Evolutionary conservation across 176 grass and related monocot species (phyloP), one percentile per base, ranked within the genome.

Genomic region (Avena atlantica): DNA sequence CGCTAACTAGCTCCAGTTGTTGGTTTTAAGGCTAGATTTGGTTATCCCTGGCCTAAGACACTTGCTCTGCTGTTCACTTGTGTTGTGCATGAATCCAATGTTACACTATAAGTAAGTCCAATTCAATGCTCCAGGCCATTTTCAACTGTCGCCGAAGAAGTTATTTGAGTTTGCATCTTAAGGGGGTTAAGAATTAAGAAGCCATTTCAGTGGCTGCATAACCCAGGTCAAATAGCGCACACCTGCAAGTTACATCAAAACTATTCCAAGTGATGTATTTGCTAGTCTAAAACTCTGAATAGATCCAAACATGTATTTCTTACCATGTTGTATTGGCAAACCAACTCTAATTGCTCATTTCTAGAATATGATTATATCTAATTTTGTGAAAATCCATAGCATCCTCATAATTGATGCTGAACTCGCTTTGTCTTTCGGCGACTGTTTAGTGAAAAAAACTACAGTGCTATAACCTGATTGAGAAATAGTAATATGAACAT

Each of bases 401-500:
- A 57, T 70, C 59, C 49, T 53, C 13, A 57, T 59, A 36, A 36
- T 21, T 50, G 37, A 37, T 87, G 7, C 9, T 49, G 47, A 74
- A 45, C 31, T 61, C 36, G 9, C n/a, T 36, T 31, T 61, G 27
- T 60, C 20, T 40, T 42, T 74, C 24, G 13, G 4, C 6, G 44
- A 40, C 44, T 74, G 15, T 4, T 81, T 52, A 87, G 25, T 14
- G 58, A 17, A 64, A 81, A n/a, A 70, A 70, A 51, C 34, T 56
- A 85, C 9, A 77, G 23, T 64, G 71, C 57, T 64, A 84, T 76
- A 64, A 67, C n/a, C 12, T 78, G 74, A 65, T 23, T 59, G 44
- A 27, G 45, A 9, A 40, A 25, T 45, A 80, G 77, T 45, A 80
- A 57, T 81, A 87, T 20, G 31, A 12, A 79, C 45, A 31, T 8